Conservation (phyloP, 768 basidiomycete species). For the Psilocybe tampanensis region DNA sequence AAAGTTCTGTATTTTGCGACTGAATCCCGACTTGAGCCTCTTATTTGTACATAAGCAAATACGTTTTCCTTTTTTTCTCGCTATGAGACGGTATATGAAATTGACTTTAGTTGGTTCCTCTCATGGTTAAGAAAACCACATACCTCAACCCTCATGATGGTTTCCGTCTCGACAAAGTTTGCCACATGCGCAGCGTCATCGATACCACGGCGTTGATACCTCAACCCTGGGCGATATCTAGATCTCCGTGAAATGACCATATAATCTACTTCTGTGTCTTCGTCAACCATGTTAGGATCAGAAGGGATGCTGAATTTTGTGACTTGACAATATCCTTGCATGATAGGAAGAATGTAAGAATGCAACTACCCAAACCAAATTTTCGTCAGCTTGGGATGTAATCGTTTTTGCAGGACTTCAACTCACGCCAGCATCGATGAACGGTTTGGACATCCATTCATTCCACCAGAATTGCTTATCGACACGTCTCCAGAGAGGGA, state of each 20-base stretch:
- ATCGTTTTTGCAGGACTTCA: too few relatives aligned
- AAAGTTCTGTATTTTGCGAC: not conserved
- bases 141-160: constrained; percentile 82
- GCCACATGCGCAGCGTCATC: constrained; percentile 93
- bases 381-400: too few relatives aligned
- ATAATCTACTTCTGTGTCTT: constrained; percentile 69
- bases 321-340: constrained; percentile 91
- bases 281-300: constrained; percentile 42
- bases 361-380: constrained; percentile 56
- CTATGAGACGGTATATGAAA: constrained; percentile 42
- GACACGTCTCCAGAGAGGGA: constrained; percentile 91
- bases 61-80: constrained; percentile 75
- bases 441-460: constrained; percentile 80
- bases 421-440: constrained; percentile 85
- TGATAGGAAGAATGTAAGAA: constrained; percentile 84
- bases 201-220: constrained; percentile 93
- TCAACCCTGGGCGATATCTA: constrained; percentile 85
- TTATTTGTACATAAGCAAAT: constrained; percentile 87
- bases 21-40: constrained; percentile 77
- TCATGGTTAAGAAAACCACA: constrained; percentile 14
- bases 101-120: not conserved
- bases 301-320: constrained; percentile 66
- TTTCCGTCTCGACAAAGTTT: constrained; percentile 96
- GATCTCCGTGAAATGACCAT: constrained; percentile 85
- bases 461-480: constrained; percentile 98